A percentile compares a stretch with the other conserved stretches of the same genome.
Evolutionary conservation across 495 filamentous ascomycete species (phyloP).

Genomic region (Letharia columbiana): DNA sequence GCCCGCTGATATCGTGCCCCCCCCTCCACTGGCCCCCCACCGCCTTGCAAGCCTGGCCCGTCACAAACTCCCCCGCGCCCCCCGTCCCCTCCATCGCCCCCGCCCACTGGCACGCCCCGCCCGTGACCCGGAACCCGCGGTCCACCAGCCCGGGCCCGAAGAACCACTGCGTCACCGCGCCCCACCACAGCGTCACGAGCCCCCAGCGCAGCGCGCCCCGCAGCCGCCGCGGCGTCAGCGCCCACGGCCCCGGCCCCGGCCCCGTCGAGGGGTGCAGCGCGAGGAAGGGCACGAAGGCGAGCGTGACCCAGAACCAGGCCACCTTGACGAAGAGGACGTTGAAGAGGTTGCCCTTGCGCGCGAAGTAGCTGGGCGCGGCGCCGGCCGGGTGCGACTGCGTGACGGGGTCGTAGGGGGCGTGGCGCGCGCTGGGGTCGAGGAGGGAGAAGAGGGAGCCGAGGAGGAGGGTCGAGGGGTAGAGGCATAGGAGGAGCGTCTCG

Average conservation of each 20-base stretch:
- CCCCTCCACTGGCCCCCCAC: conserved; percentile 77
- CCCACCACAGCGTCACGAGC: conserved; percentile 66
- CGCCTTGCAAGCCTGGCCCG: conserved; percentile 71
- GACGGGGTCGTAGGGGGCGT: conserved; percentile 45
- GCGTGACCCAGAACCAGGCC: conserved; percentile 84
- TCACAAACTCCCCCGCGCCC: conserved; percentile 43
- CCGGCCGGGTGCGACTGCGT: conserved; percentile 50
- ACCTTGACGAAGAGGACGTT: conserved; percentile 89
- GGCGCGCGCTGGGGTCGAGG: conserved; percentile 61
- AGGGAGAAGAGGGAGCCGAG: conserved; percentile 72
- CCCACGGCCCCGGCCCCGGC: conserved; percentile 18
- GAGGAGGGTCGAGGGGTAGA: conserved; percentile 70
- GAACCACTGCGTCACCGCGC: conserved; percentile 85
- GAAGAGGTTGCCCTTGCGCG: conserved; percentile 81
- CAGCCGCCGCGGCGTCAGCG: conserved; percentile 34
- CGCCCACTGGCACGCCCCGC: conserved; percentile 63
- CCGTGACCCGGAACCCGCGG: conserved; percentile 69
- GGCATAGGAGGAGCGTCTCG: conserved; percentile 50
- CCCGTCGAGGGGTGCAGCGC: conserved; percentile 45
- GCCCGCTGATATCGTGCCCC: conserved; percentile 88
- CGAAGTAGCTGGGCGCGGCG: conserved; percentile 77
- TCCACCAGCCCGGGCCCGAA: conserved; percentile 89
- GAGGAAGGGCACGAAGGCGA: conserved; percentile 56
- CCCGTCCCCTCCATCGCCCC: conserved; percentile 26
- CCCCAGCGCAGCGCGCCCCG: conserved; percentile 57